Conservation (phyloP, 2,329 filamentous ascomycete species). For the Verticillium nonalfalfae region DNA sequence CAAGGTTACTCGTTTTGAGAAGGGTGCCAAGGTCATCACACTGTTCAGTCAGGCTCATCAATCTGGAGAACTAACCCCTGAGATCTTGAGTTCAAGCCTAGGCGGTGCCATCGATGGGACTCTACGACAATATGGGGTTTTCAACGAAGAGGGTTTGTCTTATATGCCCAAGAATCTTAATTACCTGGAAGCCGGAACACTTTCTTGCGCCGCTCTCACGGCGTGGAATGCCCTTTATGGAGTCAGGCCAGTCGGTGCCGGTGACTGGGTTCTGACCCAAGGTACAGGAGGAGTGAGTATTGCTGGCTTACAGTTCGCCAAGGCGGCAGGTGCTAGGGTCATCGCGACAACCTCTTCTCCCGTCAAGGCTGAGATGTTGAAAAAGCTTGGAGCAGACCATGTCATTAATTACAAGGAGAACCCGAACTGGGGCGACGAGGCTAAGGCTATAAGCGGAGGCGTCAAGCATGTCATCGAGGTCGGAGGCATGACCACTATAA, state of each 20-base stretch:
- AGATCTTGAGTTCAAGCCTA: conserved; percentile 45
- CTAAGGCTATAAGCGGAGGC: conserved; percentile 34
- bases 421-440: conserved; percentile 37
- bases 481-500: conserved; percentile 34
- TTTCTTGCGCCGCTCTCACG: conserved; percentile 56
- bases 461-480: conserved; percentile 41
- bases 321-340: conserved; percentile 39
- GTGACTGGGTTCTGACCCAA: conserved; percentile 57
- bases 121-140: conserved; percentile 61
- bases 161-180: conserved; percentile 49
- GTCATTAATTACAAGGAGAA: conserved; percentile 43
- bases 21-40: conserved; percentile 49
- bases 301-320: conserved; percentile 56
- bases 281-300: conserved; percentile 66
- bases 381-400: conserved; percentile 41
- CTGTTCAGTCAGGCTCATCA: conserved; percentile 55
- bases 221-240: conserved; percentile 63
- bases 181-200: conserved; percentile 46
- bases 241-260: conserved; percentile 41
- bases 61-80: conserved; percentile 30
- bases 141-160: conserved; percentile 63
- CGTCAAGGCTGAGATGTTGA: conserved; percentile 35
- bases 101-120: conserved; percentile 64
- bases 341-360: conserved; percentile 40
- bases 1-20: conserved; percentile 39